Conservation (phyloP, 2,329 filamentous ascomycete genomes). For the Didymella lethalis region DNA sequence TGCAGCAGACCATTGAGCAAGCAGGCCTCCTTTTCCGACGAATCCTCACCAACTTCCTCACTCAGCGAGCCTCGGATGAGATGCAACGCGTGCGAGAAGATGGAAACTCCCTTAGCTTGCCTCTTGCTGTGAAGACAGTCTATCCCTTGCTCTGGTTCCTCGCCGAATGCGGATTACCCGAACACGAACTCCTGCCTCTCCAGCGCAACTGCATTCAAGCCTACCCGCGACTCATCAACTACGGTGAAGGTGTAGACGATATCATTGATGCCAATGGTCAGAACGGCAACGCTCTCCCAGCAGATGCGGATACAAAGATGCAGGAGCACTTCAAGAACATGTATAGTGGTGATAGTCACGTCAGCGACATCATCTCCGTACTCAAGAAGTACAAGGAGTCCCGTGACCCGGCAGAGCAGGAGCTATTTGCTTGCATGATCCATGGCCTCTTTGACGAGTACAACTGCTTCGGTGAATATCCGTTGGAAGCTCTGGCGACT, state of each 20-base stretch:
- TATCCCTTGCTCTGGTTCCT: constrained; percentile 80
- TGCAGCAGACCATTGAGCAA: constrained; percentile 71
- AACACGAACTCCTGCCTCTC: constrained; percentile 77
- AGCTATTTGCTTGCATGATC: constrained; percentile 98
- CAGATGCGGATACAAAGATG: constrained; percentile 87
- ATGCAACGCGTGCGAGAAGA: constrained; percentile 76
- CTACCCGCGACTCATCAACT: constrained; percentile 95
- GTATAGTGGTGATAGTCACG: constrained; percentile 90
- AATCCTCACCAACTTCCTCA: constrained; percentile 79
- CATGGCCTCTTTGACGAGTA: constrained; percentile 98
- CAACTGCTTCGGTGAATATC: constrained; percentile 92
- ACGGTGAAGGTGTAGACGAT: constrained; percentile 89
- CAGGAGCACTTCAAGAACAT: constrained; percentile 98
- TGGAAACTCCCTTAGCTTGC: constrained; percentile 71
- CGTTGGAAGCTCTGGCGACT: constrained; percentile 92
- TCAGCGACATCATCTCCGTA: constrained; percentile 83
- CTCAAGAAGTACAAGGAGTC: constrained; percentile 90
- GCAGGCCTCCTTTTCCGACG: constrained; percentile 72
- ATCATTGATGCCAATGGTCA: constrained; percentile 87
- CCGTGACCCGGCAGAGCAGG: constrained; percentile 82
- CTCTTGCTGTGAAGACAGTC: constrained; percentile 85
- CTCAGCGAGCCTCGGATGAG: constrained; percentile 85
- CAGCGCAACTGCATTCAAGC: constrained; percentile 89
- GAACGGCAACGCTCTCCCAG: constrained; percentile 80
- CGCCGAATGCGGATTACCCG: constrained; percentile 62